Base-by-base conservation (phyloP, 257 asterid species). In the Solanum stenotomum region DNA sequence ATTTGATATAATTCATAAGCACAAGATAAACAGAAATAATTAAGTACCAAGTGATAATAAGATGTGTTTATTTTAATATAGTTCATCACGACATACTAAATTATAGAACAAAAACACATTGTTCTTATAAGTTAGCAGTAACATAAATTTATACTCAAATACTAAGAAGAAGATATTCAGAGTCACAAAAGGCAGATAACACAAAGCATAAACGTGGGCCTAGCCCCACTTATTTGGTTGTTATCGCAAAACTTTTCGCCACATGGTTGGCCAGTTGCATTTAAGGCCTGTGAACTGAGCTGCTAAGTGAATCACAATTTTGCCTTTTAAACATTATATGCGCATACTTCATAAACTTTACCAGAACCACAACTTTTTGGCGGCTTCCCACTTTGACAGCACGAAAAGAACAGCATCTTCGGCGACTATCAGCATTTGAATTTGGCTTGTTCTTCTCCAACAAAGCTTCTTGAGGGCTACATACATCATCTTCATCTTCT, bases 311-410 rank as follows among this genome's bases (percentile, higher is more conserved):
- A 23, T 22, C 67, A 79, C 27, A 29, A 79, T 63, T 42, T 79
- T 79, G 38, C 67, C 85, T 9, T 29, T 25, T 42, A 79, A 27
- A 79, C 67, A 46, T 27, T 44, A 79, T 79, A 44, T 44, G 85
- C 0, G 23, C 33, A 27, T 16, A 44, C 38, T 81, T 49, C 35
- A 46, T 46, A 8, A 31, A 10, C 68, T 23, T 72, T 93, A 97
- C 99, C 98, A 97, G 91, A 91, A 94, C 92, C 91, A 95, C 99
- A 82, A 92, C 90, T 94, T 93, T 97, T 88, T 97, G 99, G 75
- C 98, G 99, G 94, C 98, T 95, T 89, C 99, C 98, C 56, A 94
- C 89, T 86, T 72, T 93, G 82, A 88, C 44, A 18, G 89, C 91
- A 87, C 95, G 90, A 83, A 94, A 90, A 77, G 94, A 88, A 92